Conservation (phyloP, 352 stramenopile species). For the Peronosclerospora sorghi region DNA sequence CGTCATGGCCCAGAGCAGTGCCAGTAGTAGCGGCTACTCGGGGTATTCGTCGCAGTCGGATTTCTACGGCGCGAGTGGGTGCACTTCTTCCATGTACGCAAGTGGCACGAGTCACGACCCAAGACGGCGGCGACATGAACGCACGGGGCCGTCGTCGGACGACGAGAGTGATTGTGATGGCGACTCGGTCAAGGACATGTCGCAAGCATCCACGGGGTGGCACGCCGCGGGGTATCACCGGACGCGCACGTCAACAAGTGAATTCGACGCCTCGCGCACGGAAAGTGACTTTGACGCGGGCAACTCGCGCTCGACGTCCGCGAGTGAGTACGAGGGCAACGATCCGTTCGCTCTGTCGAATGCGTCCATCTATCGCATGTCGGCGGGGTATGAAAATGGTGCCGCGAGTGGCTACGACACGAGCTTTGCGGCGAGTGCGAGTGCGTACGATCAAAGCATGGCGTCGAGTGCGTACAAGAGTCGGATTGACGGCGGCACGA, state of each 20-base stretch:
- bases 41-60: slow-evolving; percentile 10
- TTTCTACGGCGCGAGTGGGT: slow-evolving; percentile 16
- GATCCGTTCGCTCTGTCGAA: slow-evolving; percentile 16
- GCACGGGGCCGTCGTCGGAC: too few species aligned
- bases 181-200: slow-evolving; percentile 34
- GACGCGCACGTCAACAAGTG: neutral
- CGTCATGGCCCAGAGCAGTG: slow-evolving; percentile 14
- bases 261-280: too few species aligned
- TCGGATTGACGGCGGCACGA: slow-evolving; percentile 13
- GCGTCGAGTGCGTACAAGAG: neutral
- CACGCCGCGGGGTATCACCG: slow-evolving; percentile 13
- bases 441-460: slow-evolving; percentile 19
- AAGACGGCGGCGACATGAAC: too few species aligned
- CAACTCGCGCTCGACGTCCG: slow-evolving; percentile 16
- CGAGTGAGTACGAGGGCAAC: slow-evolving; percentile 11
- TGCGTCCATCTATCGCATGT: slow-evolving; percentile 22
- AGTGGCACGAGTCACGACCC: too few species aligned
- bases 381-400: slow-evolving; percentile 13
- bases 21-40: slow-evolving; percentile 22
- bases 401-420: slow-evolving; percentile 7
- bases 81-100: too few species aligned
- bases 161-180: slow-evolving; percentile 33
- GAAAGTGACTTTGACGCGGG: slow-evolving; percentile 2
- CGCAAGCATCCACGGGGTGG: slow-evolving; percentile 19
- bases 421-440: slow-evolving; percentile 9